Evolutionary conservation across 2,329 filamentous ascomycete genomes (phyloP).

Genomic region (Aurifilum marmelostoma): DNA sequence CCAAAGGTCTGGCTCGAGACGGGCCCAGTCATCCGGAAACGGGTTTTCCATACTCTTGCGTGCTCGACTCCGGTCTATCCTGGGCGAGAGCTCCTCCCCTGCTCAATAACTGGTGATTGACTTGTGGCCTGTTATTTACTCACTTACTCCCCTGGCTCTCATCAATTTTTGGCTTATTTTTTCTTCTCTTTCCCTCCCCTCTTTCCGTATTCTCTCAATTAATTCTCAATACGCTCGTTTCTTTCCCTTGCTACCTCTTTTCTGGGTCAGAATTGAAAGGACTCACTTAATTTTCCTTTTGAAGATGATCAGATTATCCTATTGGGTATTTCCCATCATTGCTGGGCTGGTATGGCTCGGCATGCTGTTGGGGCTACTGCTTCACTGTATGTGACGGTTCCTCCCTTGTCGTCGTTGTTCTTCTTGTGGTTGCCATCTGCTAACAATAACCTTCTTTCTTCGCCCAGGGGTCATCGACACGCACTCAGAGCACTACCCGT

Average conservation of each 20-base stretch:
- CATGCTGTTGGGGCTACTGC: slow-evolving; percentile 70
- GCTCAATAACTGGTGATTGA: background rate
- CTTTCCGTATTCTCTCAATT: background rate
- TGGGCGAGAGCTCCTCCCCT: background rate
- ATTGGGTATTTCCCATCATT: slow-evolving; percentile 65
- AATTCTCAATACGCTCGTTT: no score
- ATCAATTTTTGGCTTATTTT: background rate
- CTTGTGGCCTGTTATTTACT: background rate
- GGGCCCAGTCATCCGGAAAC: background rate
- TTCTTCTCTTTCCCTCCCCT: background rate
- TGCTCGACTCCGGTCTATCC: background rate
- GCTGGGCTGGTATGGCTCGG: slow-evolving; percentile 67
- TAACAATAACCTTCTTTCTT: background rate
- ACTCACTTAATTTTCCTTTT: background rate
- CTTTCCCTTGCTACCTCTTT: background rate
- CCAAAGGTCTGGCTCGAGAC: background rate
- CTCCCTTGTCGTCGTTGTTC: background rate
- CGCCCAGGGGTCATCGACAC: slow-evolving; percentile 51
- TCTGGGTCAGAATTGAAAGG: background rate
- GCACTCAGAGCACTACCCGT: slow-evolving; percentile 59
- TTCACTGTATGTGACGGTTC: slow-evolving; percentile 55
- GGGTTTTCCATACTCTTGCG: background rate
- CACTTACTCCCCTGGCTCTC: background rate
- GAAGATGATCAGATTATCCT: slow-evolving; percentile 34
- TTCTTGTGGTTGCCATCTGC: background rate